These are phyloP conservation scores for Candida albicans DNA, from an alignment of 1,139 yeast genomes.

Conservation along the genomic window DNA sequence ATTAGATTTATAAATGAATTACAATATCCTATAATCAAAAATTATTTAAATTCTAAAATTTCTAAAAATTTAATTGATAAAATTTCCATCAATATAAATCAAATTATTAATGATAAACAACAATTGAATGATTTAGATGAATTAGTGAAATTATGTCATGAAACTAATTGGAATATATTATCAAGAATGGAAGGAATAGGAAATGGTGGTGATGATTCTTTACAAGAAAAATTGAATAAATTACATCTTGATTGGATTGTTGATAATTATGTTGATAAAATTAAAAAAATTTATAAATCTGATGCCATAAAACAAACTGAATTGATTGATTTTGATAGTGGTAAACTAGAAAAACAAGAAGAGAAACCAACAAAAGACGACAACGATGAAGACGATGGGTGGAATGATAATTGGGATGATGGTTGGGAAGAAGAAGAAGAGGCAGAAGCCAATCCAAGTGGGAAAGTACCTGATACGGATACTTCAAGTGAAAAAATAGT, in stretches of 20 bases:
- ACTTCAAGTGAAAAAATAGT: constrained; percentile 1
- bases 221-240: constrained; percentile 24
- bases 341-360: constrained; percentile 4
- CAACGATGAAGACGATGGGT: constrained; percentile 15
- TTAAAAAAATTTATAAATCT: constrained; percentile 20
- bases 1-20: constrained; percentile 32
- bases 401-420: constrained; percentile 28
- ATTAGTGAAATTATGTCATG: constrained; percentile 24
- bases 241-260: constrained; percentile 33
- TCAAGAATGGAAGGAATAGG: constrained; percentile 19
- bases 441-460: constrained; percentile 6
- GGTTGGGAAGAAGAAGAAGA: constrained; percentile 23
- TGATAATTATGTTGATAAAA: constrained; percentile 26
- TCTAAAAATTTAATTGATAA: constrained; percentile 30
- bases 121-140: constrained; percentile 22
- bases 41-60: constrained; percentile 30
- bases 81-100: constrained; percentile 31
- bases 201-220: constrained; percentile 11
- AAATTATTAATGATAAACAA: constrained; percentile 21
- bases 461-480: not conserved
- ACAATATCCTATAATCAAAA: constrained; percentile 23
- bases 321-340: constrained; percentile 14
- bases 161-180: constrained; percentile 32
- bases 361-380: constrained; percentile 1
- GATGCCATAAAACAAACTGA: constrained; percentile 13